Conservation (phyloP, 1,284 basidiomycete species). For the Ganoderma resinaceum region DNA sequence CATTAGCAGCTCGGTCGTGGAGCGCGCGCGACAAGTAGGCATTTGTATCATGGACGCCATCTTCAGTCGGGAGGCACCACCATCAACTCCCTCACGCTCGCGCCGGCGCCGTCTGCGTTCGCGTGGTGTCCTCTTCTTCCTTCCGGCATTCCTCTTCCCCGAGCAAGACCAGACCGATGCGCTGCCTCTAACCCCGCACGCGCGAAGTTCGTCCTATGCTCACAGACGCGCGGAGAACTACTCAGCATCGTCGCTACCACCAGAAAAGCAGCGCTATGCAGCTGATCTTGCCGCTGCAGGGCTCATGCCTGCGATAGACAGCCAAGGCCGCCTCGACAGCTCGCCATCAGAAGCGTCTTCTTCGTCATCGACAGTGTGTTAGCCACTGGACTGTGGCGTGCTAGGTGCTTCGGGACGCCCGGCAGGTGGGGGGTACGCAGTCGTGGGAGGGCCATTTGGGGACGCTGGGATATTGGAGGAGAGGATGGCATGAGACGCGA, state of each 20-base stretch:
- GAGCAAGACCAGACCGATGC: constrained; percentile 51
- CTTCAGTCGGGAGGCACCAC: constrained; percentile 45
- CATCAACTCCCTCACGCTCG: constrained; percentile 47
- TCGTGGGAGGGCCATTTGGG: neutral
- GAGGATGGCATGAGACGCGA: constrained; percentile 1
- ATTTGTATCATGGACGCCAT: constrained; percentile 57
- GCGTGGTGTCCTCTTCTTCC: constrained; percentile 78
- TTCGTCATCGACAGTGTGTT: constrained; percentile 29
- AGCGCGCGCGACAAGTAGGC: constrained; percentile 61
- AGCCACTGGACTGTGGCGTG: constrained; percentile 16
- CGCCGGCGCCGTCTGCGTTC: constrained; percentile 55
- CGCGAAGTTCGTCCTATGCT: constrained; percentile 37
- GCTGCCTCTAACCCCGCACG: constrained; percentile 35
- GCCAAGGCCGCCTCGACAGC: constrained; percentile 24
- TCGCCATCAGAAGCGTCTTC: constrained; percentile 25
- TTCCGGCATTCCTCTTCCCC: constrained; percentile 79
- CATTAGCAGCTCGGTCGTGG: constrained; percentile 39
- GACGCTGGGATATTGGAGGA: neutral
- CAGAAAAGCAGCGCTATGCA: constrained; percentile 46
- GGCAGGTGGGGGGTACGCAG: constrained; percentile 4
- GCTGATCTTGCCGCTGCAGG: constrained; percentile 37
- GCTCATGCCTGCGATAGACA: constrained; percentile 23
- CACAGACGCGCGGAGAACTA: constrained; percentile 26
- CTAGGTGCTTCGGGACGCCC: constrained; percentile 15
- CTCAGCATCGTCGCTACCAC: constrained; percentile 35